phyloP scores from a whole-genome alignment of 495 filamentous ascomycete genomes.

The Filosporella fistucella region DNA sequence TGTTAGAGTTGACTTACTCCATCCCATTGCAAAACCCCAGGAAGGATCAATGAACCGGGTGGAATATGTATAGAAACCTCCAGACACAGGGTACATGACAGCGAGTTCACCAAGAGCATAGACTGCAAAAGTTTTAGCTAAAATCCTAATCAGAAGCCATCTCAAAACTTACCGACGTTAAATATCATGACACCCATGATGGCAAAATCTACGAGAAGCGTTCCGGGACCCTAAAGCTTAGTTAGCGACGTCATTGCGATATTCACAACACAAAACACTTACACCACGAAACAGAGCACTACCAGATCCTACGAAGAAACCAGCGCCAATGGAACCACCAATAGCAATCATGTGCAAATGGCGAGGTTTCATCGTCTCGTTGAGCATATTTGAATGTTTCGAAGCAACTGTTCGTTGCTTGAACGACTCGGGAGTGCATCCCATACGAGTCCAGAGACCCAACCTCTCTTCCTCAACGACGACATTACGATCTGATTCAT shows the following conservation, averaged over 20 bases:
- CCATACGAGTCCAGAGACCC: constrained; percentile 48
- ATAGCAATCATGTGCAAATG: constrained; percentile 98
- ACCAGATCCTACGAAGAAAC: constrained; percentile 49
- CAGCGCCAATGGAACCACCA: constrained; percentile 85
- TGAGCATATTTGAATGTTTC: constrained; percentile 6
- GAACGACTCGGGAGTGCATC: constrained; percentile 46
- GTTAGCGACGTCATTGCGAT: neutral
- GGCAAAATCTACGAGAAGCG: constrained; percentile 19
- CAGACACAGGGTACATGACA: constrained; percentile 36
- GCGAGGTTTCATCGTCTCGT: constrained; percentile 69
- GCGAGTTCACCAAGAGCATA: constrained; percentile 23
- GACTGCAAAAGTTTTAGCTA: too few relatives aligned
- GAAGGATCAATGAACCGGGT: constrained; percentile 76
- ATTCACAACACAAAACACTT: neutral
- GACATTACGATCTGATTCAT: neutral
- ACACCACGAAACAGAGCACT: constrained; percentile 33
- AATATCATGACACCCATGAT: constrained; percentile 25
- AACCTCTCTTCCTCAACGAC: neutral
- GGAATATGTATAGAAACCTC: constrained; percentile 68
- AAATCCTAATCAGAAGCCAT: neutral
- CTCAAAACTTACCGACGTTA: constrained; percentile 10
- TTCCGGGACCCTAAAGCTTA: constrained; percentile 13
- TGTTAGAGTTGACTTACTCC: too few relatives aligned
- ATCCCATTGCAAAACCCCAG: constrained; percentile 86
- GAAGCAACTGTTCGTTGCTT: constrained; percentile 18